Percentiles rank a stretch among this genome's conserved stretches.
Conservation (phyloP, 345 rosid genomes). For the Limnanthes douglasii region DNA sequence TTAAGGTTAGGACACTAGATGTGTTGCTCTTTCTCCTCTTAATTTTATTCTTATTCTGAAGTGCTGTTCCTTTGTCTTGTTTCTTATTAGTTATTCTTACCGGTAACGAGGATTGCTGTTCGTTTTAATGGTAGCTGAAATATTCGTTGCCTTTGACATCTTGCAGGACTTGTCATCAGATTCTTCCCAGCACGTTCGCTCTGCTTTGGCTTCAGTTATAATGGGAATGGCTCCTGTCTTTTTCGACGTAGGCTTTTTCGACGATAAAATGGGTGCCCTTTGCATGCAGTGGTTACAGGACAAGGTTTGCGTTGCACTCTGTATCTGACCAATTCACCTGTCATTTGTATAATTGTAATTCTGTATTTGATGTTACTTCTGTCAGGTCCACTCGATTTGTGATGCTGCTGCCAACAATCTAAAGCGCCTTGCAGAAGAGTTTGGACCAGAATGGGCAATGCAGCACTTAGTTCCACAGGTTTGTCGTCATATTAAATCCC, state of each 20-base stretch:
- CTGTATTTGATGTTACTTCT: not conserved
- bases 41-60: too few species aligned
- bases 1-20: conserved; percentile 67
- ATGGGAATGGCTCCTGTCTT: conserved; percentile 99
- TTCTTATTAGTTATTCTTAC: too few species aligned
- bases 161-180: conserved; percentile 83
- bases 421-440: conserved; percentile 80
- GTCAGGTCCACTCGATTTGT: conserved; percentile 67
- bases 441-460: conserved; percentile 90
- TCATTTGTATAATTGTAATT: not conserved
- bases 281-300: conserved; percentile 99
- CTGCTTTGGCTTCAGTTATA: conserved; percentile 95
- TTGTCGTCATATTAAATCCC: too few species aligned
- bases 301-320: conserved; percentile 33
- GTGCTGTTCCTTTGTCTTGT: too few species aligned
- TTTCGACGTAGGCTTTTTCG: conserved; percentile 84
- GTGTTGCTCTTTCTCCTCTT: too few species aligned
- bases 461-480: conserved; percentile 83
- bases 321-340: not conserved
- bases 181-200: conserved; percentile 96
- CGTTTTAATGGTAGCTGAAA: too few species aligned
- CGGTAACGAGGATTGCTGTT: too few species aligned
- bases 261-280: conserved; percentile 84
- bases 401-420: conserved; percentile 83
- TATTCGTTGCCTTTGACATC: too few species aligned